phyloP scores from a whole-genome alignment of 1,284 basidiomycete genomes.

The Termitomyces sp. region DNA sequence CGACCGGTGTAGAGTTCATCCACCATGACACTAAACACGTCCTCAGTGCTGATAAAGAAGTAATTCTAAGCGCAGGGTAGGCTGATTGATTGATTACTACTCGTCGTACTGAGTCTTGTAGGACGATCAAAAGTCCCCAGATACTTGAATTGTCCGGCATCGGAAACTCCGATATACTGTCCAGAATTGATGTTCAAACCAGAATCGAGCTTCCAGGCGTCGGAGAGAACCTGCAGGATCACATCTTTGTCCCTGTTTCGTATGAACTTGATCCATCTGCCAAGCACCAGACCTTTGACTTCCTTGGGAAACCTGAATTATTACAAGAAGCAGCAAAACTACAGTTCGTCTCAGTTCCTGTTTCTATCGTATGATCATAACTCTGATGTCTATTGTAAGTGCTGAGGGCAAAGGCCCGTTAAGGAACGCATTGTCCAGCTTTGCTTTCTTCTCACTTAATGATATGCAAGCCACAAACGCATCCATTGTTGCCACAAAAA shows the following conservation, averaged over 20 bases:
- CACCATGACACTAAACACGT: slow-evolving; percentile 7
- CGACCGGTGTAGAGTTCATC: slow-evolving; percentile 14
- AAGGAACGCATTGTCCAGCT: slow-evolving; percentile 2
- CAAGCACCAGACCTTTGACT: slow-evolving; percentile 2
- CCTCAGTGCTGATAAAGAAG: slow-evolving; percentile 7
- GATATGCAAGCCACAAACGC: not conserved
- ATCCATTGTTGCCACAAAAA: not conserved
- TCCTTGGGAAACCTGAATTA: not conserved
- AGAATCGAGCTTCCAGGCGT: slow-evolving; percentile 18
- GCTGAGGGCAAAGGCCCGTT: slow-evolving; percentile 6
- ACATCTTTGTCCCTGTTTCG: slow-evolving; percentile 7
- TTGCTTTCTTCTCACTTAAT: slow-evolving; percentile 4
- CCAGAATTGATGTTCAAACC: slow-evolving; percentile 13
- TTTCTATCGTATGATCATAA: not conserved
- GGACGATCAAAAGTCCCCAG: slow-evolving; percentile 17
- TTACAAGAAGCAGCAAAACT: not conserved
- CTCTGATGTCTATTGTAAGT: not conserved
- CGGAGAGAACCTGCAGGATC: slow-evolving; percentile 20
- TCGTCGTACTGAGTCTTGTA: not conserved
- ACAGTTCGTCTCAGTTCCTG: slow-evolving; percentile 1
- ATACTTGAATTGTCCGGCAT: slow-evolving; percentile 20
- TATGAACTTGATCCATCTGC: slow-evolving; percentile 7
- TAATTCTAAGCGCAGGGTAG: slow-evolving; percentile 17
- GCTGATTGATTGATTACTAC: not conserved
- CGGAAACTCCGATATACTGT: slow-evolving; percentile 12